A percentile compares a stretch with the other conserved stretches of the same genome.
Conservation (phyloP, 2,329 filamentous ascomycete genomes). For the Venturia carpophila region DNA sequence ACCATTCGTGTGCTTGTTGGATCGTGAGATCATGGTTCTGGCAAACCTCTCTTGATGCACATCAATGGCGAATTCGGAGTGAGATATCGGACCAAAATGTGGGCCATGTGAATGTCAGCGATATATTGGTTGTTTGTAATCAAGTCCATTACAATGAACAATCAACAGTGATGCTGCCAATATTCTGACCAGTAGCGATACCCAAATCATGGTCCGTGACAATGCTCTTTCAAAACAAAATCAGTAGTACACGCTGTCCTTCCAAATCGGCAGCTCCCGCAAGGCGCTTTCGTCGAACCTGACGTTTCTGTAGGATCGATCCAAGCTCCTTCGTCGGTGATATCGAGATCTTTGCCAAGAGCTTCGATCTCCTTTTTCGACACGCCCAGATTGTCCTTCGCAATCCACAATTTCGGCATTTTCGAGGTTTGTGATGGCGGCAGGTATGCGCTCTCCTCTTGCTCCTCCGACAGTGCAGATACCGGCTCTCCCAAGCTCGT, state of each 20-base stretch:
- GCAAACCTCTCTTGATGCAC: no score
- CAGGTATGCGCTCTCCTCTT: constrained; percentile 19
- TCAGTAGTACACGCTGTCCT: constrained; percentile 3
- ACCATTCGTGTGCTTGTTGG: no score
- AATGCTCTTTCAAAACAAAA: not conserved
- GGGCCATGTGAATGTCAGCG: no score
- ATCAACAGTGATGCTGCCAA: not conserved
- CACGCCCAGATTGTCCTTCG: constrained; percentile 37
- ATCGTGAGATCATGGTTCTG: no score
- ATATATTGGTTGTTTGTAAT: no score
- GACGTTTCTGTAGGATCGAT: constrained; percentile 34
- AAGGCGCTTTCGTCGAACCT: constrained; percentile 18
- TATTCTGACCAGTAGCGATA: not conserved
- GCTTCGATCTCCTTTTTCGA: constrained; percentile 36
- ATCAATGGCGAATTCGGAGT: no score
- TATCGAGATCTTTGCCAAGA: constrained; percentile 33
- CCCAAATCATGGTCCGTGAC: not conserved
- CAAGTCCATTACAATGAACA: not conserved
- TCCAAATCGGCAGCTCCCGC: not conserved
- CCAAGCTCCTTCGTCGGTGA: constrained; percentile 39
- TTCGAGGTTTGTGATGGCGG: constrained; percentile 27
- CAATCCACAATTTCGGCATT: constrained; percentile 41
- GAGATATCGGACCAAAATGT: no score
- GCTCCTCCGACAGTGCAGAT: constrained; percentile 23
- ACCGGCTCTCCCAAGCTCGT: not conserved